Base-by-base conservation (phyloP, 2,329 filamentous ascomycete genomes). In the Monilinia vaccinii-corymbosi region DNA sequence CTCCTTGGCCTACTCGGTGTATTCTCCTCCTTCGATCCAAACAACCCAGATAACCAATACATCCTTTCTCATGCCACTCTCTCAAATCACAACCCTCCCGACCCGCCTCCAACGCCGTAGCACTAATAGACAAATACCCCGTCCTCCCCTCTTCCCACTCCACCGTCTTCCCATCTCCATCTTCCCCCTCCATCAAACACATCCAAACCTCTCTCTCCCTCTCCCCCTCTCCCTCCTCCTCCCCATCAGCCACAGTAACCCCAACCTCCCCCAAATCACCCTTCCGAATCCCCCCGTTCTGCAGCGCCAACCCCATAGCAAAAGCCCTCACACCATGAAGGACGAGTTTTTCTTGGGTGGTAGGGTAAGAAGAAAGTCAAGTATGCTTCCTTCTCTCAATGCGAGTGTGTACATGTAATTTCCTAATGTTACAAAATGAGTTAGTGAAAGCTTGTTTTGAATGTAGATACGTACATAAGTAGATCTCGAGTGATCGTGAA, bases 281-380 rank as follows among this genome's bases (percentile, higher is more conserved):
- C 38, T 63, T 61, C 21, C 57, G 58, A 8, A 56, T 51, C 62
- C 74, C 74, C 2, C 72, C 70, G 34, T 72, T 63, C 0, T 75
- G 75, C 0, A 38, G 25, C 38, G 42, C n/a, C 25, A 53, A 32
- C 49, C 63, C 61, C 16, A 77, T 69, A 6, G 70, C 73, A 65
- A 81, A 77, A 58, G 75, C 75, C 3, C 76, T 67, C 14, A 76
- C 74, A 0, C 75, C 78, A 61, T n/a, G n/a, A n/a, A n/a, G n/a
- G n/a, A n/a, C n/a, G n/a, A n/a, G n/a, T n/a, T n/a, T n/a, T n/a
- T n/a, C n/a, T n/a, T n/a, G n/a, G n/a, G n/a, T n/a, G n/a, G n/a
- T n/a, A n/a, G n/a, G n/a, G n/a, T n/a, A n/a, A n/a, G n/a, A n/a
- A n/a, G n/a, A n/a, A n/a, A n/a, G n/a, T n/a, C n/a, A n/a, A n/a